Evolutionary conservation across 306 rosid species (phyloP).

Genomic region (Comarum palustre): DNA sequence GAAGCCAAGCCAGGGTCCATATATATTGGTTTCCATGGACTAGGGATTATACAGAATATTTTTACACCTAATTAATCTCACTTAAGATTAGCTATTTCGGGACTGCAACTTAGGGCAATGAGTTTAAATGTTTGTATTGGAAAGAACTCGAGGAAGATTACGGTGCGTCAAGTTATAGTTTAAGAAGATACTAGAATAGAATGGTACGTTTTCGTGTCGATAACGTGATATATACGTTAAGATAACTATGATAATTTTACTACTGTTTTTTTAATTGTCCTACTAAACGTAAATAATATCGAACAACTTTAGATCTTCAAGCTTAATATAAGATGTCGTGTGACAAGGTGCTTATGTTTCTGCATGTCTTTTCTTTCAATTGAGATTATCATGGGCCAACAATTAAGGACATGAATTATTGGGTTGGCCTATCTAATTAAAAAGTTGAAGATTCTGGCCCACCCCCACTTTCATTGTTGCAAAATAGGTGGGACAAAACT

Average conservation of each 20-base stretch:
- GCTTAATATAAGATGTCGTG: not conserved
- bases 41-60: constrained; percentile 2
- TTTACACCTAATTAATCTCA: not conserved
- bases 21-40: not conserved
- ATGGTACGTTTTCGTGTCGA: too few relatives aligned
- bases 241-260: too few relatives aligned
- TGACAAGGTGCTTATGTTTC: not conserved
- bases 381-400: not conserved
- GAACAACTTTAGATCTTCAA: too few relatives aligned
- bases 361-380: not conserved
- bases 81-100: not conserved
- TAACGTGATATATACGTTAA: too few relatives aligned
- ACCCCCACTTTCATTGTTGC: constrained; percentile 12
- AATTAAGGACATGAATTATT: not conserved
- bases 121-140: not conserved
- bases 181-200: too few relatives aligned
- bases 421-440: constrained; percentile 8
- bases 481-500: constrained; percentile 24
- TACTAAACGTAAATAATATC: too few relatives aligned
- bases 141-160: not conserved
- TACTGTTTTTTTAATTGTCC: too few relatives aligned
- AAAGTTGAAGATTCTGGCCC: constrained; percentile 25
- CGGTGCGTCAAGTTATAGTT: not conserved
- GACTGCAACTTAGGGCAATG: not conserved
- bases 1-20: constrained; percentile 10